Evolutionary conservation across 495 filamentous ascomycete species (phyloP), one percentile per base, ranked within the genome.

Genomic region (Penicillium cataractarum): DNA sequence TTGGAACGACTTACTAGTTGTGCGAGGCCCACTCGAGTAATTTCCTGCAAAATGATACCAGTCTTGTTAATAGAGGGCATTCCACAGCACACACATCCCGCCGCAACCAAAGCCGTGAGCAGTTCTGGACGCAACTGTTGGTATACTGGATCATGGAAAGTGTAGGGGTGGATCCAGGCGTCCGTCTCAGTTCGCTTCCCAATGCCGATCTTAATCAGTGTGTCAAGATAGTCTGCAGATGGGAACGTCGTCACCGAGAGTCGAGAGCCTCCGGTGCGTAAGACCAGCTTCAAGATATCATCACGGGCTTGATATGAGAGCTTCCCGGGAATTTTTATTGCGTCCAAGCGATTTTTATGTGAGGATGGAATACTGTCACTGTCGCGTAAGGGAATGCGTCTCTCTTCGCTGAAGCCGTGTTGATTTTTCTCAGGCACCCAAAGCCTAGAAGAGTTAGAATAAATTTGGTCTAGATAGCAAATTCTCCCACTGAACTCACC

Each of bases 41-140:
- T 82, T 64, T 89, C 86, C 57, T 87, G 81, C 0, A 89, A 66
- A 12, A 86, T 82, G 62, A 85, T 82, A 0, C 86, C 86, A 21
- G 87, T 82, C 61, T 86, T 85, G 24, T 82, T 78, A 6, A 88
- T 73, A 0, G 86, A 79, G 0, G 77, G 74, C 12, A 82, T 69
- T 1, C 83, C 79, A 13, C 82, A 83, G 39, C 83, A 72, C 1
- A 83, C 76, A 40, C 85, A 86, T 4, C 86, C 86, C 0, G 80
- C 81, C 12, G 86, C 79, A 13, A 83, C 78, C 8, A 85, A 70
- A 5, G 73, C 77, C 17, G 79, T 81, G 2, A 86, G 62, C 44
- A 87, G 80, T 57, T 87, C 85, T 3, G 86, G 81, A 27, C 80
- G 74, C 40, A 78, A 71, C 9, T 66, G 67, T 50, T 78, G 77